Evolutionary conservation across 495 filamentous ascomycete species (phyloP), one percentile per base, ranked within the genome.

Genomic region (Lindgomyces ingoldianus): DNA sequence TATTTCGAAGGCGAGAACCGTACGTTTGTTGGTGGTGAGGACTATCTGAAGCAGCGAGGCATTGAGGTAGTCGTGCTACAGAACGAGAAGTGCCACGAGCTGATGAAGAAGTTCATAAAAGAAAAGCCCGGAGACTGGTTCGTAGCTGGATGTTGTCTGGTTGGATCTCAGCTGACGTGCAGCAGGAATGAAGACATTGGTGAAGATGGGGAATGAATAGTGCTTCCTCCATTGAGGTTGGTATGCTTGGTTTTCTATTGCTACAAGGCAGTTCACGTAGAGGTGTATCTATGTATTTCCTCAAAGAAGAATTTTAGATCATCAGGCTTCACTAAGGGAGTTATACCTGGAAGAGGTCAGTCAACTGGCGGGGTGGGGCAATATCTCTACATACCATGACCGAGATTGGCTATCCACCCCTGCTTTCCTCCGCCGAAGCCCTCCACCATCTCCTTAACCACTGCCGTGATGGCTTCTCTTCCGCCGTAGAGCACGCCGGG

Each of bases 401-500:
- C 90, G 57, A 93, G 77, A 76, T 93, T 93, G 21, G 87, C 87
- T 73, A 92, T 91, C 91, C 84, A 98, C 64, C 86, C 92, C 80
- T 84, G 86, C 81, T 86, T 96, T 74, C 92, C 95, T 75, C 80
- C 88, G 59, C 87, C 85, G 78, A 97, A 98, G 0, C 92, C 93
- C 45, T 83, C 74, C 0, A 93, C 90, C 89, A 98, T 95, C 41
- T 84, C 81, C 74, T 91, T 81, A 10, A 96, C 91, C 0, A 83
- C 86, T 54, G 81, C 77, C 11, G 90, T 91, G 68, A 98, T 96
- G 27, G 90, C 84, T 57, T 83, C 85, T 45, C 79, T 84, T 0
- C 89, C 87, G 27, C 94, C 94, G 70, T 98, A 98, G 41, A 98
- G 79, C 44, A 94, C 84, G 26, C 94, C 94, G 0, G 94, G 95